A percentile compares a stretch with the other conserved stretches of the same genome.
Conservation (phyloP, 2,329 filamentous ascomycete species). For the Kalaharituber pfeilii region DNA sequence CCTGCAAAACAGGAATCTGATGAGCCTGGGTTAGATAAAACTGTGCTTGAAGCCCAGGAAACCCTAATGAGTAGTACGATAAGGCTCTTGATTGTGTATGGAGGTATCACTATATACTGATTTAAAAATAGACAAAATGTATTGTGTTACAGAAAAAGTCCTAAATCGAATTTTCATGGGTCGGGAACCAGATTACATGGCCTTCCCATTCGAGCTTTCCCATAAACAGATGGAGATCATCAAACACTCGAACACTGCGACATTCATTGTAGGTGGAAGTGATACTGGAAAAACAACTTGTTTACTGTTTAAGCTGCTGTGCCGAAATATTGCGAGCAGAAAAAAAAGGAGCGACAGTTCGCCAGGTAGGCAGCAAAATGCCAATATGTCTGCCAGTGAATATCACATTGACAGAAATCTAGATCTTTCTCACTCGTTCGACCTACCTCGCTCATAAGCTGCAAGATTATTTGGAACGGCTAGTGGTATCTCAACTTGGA, state of each 20-base stretch:
- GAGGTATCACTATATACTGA: neutral
- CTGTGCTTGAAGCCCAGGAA: neutral
- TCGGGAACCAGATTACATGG: slow-evolving; percentile 6
- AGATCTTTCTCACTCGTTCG: slow-evolving; percentile 23
- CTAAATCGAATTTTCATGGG: neutral
- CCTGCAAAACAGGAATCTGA: no score
- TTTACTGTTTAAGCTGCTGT: slow-evolving; percentile 24
- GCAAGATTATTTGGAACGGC: slow-evolving; percentile 13
- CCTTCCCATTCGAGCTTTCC: slow-evolving; percentile 23
- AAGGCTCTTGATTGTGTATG: no score
- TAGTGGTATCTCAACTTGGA: slow-evolving; percentile 18
- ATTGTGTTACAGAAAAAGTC: neutral
- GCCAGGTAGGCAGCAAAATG: no score
- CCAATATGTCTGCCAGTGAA: neutral
- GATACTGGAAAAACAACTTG: slow-evolving; percentile 26
- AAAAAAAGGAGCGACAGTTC: neutral
- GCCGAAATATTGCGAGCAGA: slow-evolving; percentile 18
- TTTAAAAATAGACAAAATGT: neutral
- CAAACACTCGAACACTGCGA: slow-evolving; percentile 20
- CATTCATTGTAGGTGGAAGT: slow-evolving; percentile 24
- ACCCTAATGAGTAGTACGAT: neutral
- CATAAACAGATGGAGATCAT: slow-evolving; percentile 21
- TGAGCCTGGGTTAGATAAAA: neutral
- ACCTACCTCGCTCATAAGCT: slow-evolving; percentile 20
- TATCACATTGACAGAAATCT: neutral